Percentiles rank a stretch among this genome's conserved stretches.
These are phyloP conservation scores for Scleromitrula shiraiana DNA, from an alignment of 2,329 filamentous ascomycete genomes.

Conservation along the genomic window DNA sequence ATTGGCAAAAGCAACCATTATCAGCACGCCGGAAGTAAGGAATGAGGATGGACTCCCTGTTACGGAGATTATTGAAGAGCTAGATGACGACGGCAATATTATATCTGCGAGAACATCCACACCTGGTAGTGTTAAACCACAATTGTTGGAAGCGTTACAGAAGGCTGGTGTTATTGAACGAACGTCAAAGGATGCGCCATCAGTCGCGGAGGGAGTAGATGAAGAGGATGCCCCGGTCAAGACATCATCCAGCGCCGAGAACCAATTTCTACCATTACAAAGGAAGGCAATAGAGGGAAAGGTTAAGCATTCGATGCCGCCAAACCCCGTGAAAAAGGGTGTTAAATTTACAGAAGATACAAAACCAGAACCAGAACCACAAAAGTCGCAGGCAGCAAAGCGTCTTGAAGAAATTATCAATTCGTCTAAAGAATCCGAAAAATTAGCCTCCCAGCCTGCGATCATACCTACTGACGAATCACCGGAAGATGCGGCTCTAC, in stretches of 20 bases:
- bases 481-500: slow-evolving; percentile 68
- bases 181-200: neutral
- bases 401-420: slow-evolving; percentile 50
- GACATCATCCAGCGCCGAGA: slow-evolving; percentile 7
- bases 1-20: slow-evolving; percentile 53
- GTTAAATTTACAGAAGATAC: slow-evolving; percentile 58
- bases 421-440: slow-evolving; percentile 47
- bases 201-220: slow-evolving; percentile 6
- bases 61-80: slow-evolving; percentile 83
- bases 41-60: slow-evolving; percentile 69
- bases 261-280: neutral
- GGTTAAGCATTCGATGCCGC: slow-evolving; percentile 8
- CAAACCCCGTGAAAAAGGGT: slow-evolving; percentile 40
- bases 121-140: slow-evolving; percentile 59
- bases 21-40: slow-evolving; percentile 51
- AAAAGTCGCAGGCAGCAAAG: slow-evolving; percentile 24
- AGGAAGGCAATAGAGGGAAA: neutral
- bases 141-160: slow-evolving; percentile 63
- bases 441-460: slow-evolving; percentile 31
- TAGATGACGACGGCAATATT: slow-evolving; percentile 86
- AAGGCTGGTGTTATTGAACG: slow-evolving; percentile 58
- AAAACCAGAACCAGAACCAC: slow-evolving; percentile 33
- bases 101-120: slow-evolving; percentile 57
- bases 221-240: slow-evolving; percentile 6
- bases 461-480: slow-evolving; percentile 68